Percentiles rank a stretch among this genome's conserved stretches.
These are phyloP conservation scores for Paragyromitra xinjiangensis DNA, from an alignment of 495 filamentous ascomycete species.

Conservation along the genomic window DNA sequence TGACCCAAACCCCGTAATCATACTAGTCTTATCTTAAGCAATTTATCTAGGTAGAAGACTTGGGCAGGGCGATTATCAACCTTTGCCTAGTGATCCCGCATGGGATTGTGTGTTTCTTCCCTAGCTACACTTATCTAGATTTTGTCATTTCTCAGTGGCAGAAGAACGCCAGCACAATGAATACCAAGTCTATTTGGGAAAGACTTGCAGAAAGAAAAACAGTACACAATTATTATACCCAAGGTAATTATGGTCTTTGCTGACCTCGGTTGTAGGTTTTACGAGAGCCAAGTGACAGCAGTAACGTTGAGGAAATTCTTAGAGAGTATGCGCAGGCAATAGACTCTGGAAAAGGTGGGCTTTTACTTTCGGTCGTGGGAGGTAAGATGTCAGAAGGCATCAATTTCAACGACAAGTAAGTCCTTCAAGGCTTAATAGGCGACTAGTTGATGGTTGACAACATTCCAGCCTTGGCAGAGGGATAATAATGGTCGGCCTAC, in stretches of 20 bases:
- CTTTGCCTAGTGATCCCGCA: slow-evolving; percentile 80
- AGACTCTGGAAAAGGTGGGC: slow-evolving; percentile 71
- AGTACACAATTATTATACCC: slow-evolving; percentile 26
- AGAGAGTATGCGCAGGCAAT: slow-evolving; percentile 75
- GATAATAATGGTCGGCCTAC: slow-evolving; percentile 87
- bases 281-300: slow-evolving; percentile 68
- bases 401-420: slow-evolving; percentile 84
- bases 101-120: slow-evolving; percentile 95
- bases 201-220: slow-evolving; percentile 69
- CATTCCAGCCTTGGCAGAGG: slow-evolving; percentile 74
- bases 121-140: slow-evolving; percentile 88
- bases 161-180: slow-evolving; percentile 53
- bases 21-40: not conserved
- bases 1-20: not conserved
- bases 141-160: slow-evolving; percentile 76
- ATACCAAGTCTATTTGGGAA: slow-evolving; percentile 62
- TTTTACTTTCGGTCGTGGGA: slow-evolving; percentile 93
- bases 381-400: slow-evolving; percentile 96
- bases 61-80: slow-evolving; percentile 76
- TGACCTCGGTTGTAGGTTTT: slow-evolving; percentile 62
- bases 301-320: slow-evolving; percentile 71
- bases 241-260: not conserved
- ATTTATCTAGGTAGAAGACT: slow-evolving; percentile 70
- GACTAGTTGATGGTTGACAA: slow-evolving; percentile 15
- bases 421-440: not conserved